phyloP scores from a whole-genome alignment of 768 basidiomycete genomes.

The Cystofilobasidium ferigula region DNA sequence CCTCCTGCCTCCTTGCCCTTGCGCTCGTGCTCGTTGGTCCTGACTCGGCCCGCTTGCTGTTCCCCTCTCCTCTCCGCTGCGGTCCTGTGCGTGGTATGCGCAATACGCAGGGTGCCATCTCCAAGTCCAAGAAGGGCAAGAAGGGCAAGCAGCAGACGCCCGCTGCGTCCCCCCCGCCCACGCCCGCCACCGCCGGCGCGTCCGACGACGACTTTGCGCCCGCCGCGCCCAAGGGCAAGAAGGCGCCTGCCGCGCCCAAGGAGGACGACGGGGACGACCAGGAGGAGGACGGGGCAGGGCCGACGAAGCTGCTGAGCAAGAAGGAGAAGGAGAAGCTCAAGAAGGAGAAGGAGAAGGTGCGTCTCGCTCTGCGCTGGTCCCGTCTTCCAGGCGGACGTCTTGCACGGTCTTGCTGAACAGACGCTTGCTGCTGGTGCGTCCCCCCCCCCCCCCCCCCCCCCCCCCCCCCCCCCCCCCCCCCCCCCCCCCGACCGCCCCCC shows the following conservation, averaged over 20 bases:
- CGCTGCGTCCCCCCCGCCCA: neutral
- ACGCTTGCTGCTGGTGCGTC: too few species aligned
- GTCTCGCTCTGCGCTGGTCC: neutral
- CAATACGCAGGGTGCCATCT: constrained; percentile 43
- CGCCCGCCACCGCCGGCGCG: neutral
- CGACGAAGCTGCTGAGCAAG: constrained; percentile 59
- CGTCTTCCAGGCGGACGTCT: too few species aligned
- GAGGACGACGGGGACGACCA: constrained; percentile 43
- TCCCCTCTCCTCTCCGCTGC: constrained; percentile 34
- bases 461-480: too few species aligned
- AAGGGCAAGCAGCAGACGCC: constrained; percentile 16
- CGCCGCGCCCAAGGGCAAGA: constrained; percentile 28
- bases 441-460: too few species aligned
- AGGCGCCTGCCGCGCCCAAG: constrained; percentile 35
- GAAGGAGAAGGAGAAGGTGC: constrained; percentile 91
- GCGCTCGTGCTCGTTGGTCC: neutral
- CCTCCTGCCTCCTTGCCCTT: neutral
- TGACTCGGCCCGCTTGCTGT: neutral
- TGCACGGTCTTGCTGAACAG: too few species aligned
- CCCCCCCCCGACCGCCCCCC: too few species aligned
- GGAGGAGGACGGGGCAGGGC: constrained; percentile 48
- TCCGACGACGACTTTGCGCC: constrained; percentile 24
- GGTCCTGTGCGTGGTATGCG: too few species aligned
- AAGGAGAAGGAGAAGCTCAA: constrained; percentile 94
- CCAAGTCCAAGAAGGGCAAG: constrained; percentile 34